phyloP scores from a whole-genome alignment of 768 basidiomycete genomes.

The Sarcodon sp. region DNA sequence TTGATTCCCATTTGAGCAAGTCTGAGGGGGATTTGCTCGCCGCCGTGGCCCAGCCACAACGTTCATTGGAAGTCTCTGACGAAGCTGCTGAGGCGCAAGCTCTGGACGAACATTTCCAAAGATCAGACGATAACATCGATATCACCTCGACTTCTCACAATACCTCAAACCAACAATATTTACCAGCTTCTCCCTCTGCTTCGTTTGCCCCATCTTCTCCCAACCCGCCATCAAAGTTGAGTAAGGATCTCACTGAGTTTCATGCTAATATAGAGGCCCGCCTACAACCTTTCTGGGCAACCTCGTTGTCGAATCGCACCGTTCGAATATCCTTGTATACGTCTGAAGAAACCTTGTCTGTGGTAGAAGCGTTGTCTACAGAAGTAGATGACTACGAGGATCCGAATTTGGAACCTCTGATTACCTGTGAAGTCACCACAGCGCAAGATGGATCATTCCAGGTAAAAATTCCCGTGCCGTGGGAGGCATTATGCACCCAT shows the following conservation, averaged over 20 bases:
- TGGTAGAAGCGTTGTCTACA: slow-evolving; percentile 7
- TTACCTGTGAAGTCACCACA: slow-evolving; percentile 38
- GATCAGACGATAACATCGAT: slow-evolving; percentile 15
- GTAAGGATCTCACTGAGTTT: slow-evolving; percentile 31
- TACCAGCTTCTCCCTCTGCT: slow-evolving; percentile 2
- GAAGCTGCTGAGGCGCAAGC: slow-evolving; percentile 36
- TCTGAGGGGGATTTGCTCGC: slow-evolving; percentile 39
- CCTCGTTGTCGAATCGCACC: slow-evolving; percentile 47
- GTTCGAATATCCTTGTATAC: slow-evolving; percentile 54
- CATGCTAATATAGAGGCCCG: slow-evolving; percentile 71
- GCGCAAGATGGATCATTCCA: slow-evolving; percentile 65
- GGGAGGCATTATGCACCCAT: slow-evolving; percentile 57
- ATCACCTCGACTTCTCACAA: slow-evolving; percentile 5
- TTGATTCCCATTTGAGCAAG: slow-evolving; percentile 8
- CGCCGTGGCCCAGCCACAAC: slow-evolving; percentile 36
- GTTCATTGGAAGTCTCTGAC: slow-evolving; percentile 46
- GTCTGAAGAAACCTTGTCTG: slow-evolving; percentile 16
- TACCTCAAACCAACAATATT: slow-evolving; percentile 1
- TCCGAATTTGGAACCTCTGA: slow-evolving; percentile 31
- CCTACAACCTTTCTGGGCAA: slow-evolving; percentile 72
- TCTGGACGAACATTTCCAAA: slow-evolving; percentile 40
- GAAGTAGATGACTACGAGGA: slow-evolving; percentile 13
- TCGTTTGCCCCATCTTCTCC: not conserved
- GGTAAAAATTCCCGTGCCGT: slow-evolving; percentile 44
- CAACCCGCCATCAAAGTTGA: not conserved